Conservation (phyloP, 2,329 filamentous ascomycete species). For the Trichoderma atrobrunneum region DNA sequence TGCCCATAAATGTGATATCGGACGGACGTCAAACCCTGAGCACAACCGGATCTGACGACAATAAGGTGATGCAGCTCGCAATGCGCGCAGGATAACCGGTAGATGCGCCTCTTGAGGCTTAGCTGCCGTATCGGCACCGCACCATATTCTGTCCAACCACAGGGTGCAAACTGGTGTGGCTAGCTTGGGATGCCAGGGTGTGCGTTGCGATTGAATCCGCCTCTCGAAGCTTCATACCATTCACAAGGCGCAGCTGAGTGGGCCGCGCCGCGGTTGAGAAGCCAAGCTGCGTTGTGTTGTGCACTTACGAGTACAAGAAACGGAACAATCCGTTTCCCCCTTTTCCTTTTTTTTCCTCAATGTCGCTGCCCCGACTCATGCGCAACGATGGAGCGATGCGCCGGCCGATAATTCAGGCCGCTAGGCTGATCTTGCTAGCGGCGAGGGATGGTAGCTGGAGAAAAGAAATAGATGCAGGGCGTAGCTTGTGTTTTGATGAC, state of each 20-base stretch:
- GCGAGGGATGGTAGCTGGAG: neutral
- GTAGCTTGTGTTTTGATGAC: neutral
- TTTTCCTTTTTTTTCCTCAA: neutral
- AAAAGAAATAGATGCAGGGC: neutral
- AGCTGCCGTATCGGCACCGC: constrained; percentile 1
- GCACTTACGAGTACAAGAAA: neutral
- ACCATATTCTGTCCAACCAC: neutral
- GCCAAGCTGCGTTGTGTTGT: neutral
- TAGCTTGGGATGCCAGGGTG: neutral
- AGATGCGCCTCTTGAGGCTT: neutral
- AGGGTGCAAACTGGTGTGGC: neutral
- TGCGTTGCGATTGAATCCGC: neutral
- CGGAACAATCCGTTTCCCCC: constrained; percentile 8
- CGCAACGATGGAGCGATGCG: neutral
- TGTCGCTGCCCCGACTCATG: constrained; percentile 5
- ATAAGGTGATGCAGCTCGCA: neutral
- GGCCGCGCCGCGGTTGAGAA: neutral
- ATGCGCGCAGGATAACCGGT: neutral
- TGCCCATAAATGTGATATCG: neutral
- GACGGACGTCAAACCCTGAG: neutral
- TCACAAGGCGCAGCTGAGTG: neutral
- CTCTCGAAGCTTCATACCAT: neutral
- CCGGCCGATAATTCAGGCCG: constrained; percentile 7
- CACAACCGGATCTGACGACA: neutral
- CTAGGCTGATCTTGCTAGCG: neutral